phyloP scores from a whole-genome alignment of 2,329 filamentous ascomycete genomes.

The Colletotrichum noveboracense region DNA sequence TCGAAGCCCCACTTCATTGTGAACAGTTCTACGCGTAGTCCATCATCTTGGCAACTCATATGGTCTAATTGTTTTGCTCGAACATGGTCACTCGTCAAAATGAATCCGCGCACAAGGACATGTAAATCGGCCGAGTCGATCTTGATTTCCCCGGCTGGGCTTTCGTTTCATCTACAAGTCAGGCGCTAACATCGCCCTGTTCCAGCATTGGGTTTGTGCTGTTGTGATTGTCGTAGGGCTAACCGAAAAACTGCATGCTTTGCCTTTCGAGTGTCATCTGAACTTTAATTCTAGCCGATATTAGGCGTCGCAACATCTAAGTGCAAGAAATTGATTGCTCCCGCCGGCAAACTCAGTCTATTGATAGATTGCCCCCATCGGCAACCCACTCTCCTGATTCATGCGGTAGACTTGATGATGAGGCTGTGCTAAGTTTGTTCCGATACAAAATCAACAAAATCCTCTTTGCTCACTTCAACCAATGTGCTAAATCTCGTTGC shows the following conservation, averaged over 20 bases:
- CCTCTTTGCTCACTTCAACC: background rate
- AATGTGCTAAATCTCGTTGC: background rate
- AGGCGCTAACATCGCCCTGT: background rate
- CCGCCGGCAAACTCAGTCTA: background rate
- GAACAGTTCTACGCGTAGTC: background rate
- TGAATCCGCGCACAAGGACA: background rate
- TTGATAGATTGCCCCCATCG: background rate
- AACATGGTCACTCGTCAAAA: background rate
- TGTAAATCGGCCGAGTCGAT: background rate
- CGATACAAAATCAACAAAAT: background rate
- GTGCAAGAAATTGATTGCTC: background rate
- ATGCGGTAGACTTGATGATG: background rate
- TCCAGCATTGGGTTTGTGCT: background rate
- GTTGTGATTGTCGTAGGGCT: background rate
- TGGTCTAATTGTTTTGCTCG: background rate
- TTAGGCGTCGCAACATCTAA: background rate
- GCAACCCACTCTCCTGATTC: background rate
- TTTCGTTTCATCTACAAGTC: background rate
- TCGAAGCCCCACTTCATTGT: background rate
- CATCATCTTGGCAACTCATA: background rate
- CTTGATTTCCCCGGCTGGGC: background rate
- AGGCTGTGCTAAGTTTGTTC: background rate
- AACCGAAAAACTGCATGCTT: background rate
- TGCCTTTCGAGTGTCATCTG: background rate
- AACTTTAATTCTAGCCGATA: background rate